A percentile compares a stretch with the other conserved stretches of the same genome.
phyloP scores from a whole-genome alignment of 2,329 filamentous ascomycete genomes.

The Ophiostoma montium region DNA sequence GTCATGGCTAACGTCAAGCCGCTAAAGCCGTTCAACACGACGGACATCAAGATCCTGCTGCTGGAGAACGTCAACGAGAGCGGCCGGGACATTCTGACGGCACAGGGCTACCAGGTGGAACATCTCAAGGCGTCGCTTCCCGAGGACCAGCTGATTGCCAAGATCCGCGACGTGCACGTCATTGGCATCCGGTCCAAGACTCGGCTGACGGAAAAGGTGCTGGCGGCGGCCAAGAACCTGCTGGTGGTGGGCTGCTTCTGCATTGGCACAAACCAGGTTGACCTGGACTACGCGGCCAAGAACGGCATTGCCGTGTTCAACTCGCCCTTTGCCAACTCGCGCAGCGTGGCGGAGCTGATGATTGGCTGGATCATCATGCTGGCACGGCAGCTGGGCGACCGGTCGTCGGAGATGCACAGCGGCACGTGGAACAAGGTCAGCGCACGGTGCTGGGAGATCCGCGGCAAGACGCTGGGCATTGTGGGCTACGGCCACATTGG shows the following conservation, averaged over 20 bases:
- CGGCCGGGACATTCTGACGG: constrained; percentile 65
- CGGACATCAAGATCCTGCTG: constrained; percentile 91
- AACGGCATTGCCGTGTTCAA: constrained; percentile 97
- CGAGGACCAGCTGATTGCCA: constrained; percentile 89
- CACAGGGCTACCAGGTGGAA: constrained; percentile 94
- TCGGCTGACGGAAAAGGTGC: constrained; percentile 73
- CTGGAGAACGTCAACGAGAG: constrained; percentile 93
- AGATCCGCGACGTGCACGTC: constrained; percentile 91
- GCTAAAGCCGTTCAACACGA: constrained; percentile 87
- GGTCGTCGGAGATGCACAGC: constrained; percentile 84
- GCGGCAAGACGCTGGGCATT: constrained; percentile 92
- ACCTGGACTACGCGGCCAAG: constrained; percentile 67
- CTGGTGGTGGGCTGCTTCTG: constrained; percentile 97
- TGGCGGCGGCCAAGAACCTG: constrained; percentile 82
- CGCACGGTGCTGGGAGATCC: constrained; percentile 91
- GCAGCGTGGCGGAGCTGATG: constrained; percentile 90
- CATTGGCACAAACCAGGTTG: constrained; percentile 93
- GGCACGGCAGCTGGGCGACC: constrained; percentile 83
- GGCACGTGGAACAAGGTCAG: constrained; percentile 98
- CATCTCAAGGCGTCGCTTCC: constrained; percentile 75
- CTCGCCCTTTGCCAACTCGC: constrained; percentile 95
- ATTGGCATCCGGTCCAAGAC: constrained; percentile 98
- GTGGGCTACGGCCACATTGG: constrained; percentile 97
- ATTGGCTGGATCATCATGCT: constrained; percentile 87
- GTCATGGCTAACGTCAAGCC: constrained; percentile 45